These are phyloP conservation scores for Coleophoma eucalyptorum DNA, from an alignment of 2,329 filamentous ascomycete species.

Conservation along the genomic window DNA sequence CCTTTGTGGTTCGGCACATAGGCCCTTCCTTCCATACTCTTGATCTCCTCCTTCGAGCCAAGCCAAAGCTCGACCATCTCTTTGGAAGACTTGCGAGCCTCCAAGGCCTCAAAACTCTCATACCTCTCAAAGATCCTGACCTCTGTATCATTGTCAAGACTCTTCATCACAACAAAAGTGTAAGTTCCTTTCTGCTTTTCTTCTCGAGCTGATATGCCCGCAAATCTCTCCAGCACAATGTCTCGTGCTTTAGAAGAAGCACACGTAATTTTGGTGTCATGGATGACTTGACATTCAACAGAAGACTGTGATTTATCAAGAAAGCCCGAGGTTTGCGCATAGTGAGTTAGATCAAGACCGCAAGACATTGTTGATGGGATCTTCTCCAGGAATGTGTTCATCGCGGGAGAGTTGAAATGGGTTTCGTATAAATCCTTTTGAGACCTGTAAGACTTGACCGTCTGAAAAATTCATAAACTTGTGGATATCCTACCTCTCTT, in stretches of 20 bases:
- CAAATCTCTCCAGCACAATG: background rate
- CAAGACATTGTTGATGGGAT: conserved; percentile 26
- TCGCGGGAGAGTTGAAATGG: conserved; percentile 27
- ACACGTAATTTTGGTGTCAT: conserved; percentile 23
- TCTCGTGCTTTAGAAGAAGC: background rate
- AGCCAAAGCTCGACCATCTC: conserved; percentile 26
- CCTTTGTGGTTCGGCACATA: conserved; percentile 29
- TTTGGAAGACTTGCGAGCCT: conserved; percentile 18
- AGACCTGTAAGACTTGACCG: background rate
- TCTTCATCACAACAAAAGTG: conserved; percentile 14
- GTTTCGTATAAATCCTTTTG: conserved; percentile 26
- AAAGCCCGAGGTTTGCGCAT: conserved; percentile 24
- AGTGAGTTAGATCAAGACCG: conserved; percentile 30
- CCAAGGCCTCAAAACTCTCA: conserved; percentile 21
- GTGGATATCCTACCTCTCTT: conserved; percentile 9
- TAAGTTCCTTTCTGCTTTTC: conserved; percentile 13
- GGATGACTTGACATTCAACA: conserved; percentile 24
- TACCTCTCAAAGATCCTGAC: conserved; percentile 24
- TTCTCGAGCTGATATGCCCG: background rate
- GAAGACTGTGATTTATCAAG: conserved; percentile 20
- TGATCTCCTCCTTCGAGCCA: conserved; percentile 20
- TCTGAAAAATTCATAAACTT: no score
- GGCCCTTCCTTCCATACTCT: conserved; percentile 24
- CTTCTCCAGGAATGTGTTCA: conserved; percentile 24
- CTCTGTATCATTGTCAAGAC: conserved; percentile 25